Evolutionary conservation across 2,329 filamentous ascomycete genomes (phyloP), one percentile per base, ranked within the genome.

Genomic region (Madurella mycetomatis): DNA sequence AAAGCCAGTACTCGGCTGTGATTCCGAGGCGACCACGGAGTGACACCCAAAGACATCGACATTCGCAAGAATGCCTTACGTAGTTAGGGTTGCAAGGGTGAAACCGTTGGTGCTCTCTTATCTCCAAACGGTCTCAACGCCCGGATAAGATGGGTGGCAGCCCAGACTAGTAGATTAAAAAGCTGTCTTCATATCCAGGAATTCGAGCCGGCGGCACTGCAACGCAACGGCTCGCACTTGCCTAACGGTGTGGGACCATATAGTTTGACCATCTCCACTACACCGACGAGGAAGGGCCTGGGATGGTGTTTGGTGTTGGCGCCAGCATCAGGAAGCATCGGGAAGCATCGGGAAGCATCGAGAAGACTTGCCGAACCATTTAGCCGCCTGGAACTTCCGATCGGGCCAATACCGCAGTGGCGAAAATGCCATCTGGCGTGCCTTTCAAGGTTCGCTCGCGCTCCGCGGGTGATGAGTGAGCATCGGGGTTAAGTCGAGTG

Each of bases 131-230:
- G 34, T 42, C 41, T 44, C 30, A 16, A 37, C 45, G 30, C 30
- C 43, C 51, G 57, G 57, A 53, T 48, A 55, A 54, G 48, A 41
- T 42, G 54, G 47, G 25, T 47, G 34, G 34, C 51, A 51, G 47
- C 19, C 45, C 9, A 47, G 32, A 5, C 30, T 34, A 12, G 12
- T 47, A 56, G 42, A 59, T 54, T 54, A 54, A 56, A 56, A 54
- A 46, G 25, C 30, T 15, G 39, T 32, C 47, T 25, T 46, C 49
- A n/a, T 31, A 50, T 31, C 42, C 56, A 47, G 49, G 49, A 45
- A 47, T 44, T 49, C 52, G 18, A 30, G 41, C 44, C 47, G 53
- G 31, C 41, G 37, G 25, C 49, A 41, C 47, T 56, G 54, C 42
- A 40, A 54, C 54, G 47, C 41, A 43, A n/a, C 17, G 42, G 41